Evolutionary conservation across 805 yeast genomes (phyloP).

Genomic region (Scheffersomyces amazonensis): DNA sequence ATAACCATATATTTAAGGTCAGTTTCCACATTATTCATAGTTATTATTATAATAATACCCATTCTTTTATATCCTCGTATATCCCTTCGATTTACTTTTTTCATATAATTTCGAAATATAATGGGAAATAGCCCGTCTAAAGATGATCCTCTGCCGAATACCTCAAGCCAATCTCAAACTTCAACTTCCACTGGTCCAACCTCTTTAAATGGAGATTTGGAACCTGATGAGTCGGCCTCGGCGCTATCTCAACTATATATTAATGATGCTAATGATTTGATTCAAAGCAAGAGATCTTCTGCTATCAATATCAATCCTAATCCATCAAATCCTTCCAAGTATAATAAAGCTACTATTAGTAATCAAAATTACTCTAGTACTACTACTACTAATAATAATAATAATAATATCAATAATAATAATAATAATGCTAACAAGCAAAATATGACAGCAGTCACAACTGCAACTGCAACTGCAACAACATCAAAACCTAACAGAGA

Average conservation of each 20-base stretch:
- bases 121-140: conserved; percentile 71
- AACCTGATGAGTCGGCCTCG: conserved; percentile 40
- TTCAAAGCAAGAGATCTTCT: conserved; percentile 9
- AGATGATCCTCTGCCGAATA: conserved; percentile 46
- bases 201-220: conserved; percentile 29
- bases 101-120: no score
- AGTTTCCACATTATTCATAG: no score
- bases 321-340: conserved; percentile 1
- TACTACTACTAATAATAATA: conserved; percentile 4
- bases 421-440: conserved; percentile 1
- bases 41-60: no score
- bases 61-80: no score
- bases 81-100: no score
- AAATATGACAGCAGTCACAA: conserved; percentile 1
- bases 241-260: conserved; percentile 34
- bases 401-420: conserved; percentile 1
- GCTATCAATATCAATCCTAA: neutral
- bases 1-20: no score
- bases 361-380: conserved; percentile 1
- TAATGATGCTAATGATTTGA: conserved; percentile 5
- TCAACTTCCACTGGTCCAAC: conserved; percentile 17
- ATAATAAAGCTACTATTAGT: conserved; percentile 2
- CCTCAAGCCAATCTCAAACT: conserved; percentile 22
- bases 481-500: conserved; percentile 2
- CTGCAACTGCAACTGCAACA: conserved; percentile 7